Base-by-base conservation (phyloP, 768 basidiomycete genomes). In the Punctularia strigosozonata region DNA sequence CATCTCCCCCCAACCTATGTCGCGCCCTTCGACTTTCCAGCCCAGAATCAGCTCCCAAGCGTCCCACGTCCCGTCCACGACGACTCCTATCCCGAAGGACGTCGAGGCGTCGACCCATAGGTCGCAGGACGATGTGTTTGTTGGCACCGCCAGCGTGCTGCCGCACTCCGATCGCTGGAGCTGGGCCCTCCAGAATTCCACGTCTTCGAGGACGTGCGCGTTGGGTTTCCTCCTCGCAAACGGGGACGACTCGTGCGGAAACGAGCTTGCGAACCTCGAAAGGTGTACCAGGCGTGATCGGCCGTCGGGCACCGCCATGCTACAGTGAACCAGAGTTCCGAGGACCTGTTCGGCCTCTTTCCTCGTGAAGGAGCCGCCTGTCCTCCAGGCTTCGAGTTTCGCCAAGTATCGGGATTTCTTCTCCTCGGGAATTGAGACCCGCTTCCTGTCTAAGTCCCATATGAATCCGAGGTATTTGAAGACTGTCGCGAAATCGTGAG, bases 401-500 rank as follows among this genome's bases (percentile, higher is more conserved):
- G 1, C 22, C 0, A 59, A 21, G 31, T 64, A 63, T 23, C 56
- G 55, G 1, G 2, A 4, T 6, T 52, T 54, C 43, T 64, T 68
- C 0, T 51, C 37, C 0, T 38, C 31, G 0, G 58, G 63, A 4
- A 68, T 45, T 20, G 47, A 26, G 0, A 68, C 59, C 0, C 49
- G 52, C 23, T 58, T 58, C 0, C 18, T 6, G 0, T 5, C 1
- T 0, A 66, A 37, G 22, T 59, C 47, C 66, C 65, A 66, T 0
- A 45, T 2, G 41, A 66, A 65, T 3, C 66, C 60, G 1, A 65
- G 48, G 35, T 66, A 68, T 19, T 30, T 45, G 42, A 65, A 62
- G 0, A 24, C 8, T 4, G 40, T 2, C 3, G 46, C 31, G 23
- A 64, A 64, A 0, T 53, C 51, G 0, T 36, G 22, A 10, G 48